Base-by-base conservation (phyloP, 1,139 yeast species). In the Yamadazyma diddensiae region DNA sequence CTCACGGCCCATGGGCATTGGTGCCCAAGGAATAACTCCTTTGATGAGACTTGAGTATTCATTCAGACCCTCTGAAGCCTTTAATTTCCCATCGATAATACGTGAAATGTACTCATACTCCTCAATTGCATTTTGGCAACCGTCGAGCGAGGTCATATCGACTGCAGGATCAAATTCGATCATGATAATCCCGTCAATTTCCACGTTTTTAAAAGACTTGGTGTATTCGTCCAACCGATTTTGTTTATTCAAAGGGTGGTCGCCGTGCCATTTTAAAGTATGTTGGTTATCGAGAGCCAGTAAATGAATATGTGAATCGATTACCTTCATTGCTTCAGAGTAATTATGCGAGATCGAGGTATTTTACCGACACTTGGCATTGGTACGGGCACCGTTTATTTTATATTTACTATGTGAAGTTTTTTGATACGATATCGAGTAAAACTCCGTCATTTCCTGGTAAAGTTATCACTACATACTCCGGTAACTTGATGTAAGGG, bases 1-100 rank as follows among this genome's bases (percentile, higher is more conserved):
- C 6, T 35, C 33, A 3, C 34, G 29, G 2, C 53, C 53, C 24
- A 35, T 29, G 12, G 49, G 45, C 21, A 44, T 28, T 6, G 53
- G 53, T 1, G 48, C 50, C 46, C 47, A 41, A 3, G 53, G 53
- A 12, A 49, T 29, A 7, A 47, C 24, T 2, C 41, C 52, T 30
- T 43, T 45, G 2, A 45, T 16, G 19, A 30, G 24, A 6, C 32
- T 29, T 7, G 23, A 18, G 30, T 33, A 34, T 5, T 30, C 31
- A 30, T 42, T 45, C n/a, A 42, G 33, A 3, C 47, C 49, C 28
- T 43, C 47, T 5, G 36, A 38, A 4, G 24, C 28, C 3, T 29
- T 16, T 5, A 45, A 21, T 8, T 26, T 25, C 3, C 48, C 45
- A 11, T 24, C 34, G 2, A 30, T 32, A 6, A 45, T 29, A 7